Base-by-base conservation (phyloP, 495 filamentous ascomycete genomes). In the Neohortaea acidophila region DNA sequence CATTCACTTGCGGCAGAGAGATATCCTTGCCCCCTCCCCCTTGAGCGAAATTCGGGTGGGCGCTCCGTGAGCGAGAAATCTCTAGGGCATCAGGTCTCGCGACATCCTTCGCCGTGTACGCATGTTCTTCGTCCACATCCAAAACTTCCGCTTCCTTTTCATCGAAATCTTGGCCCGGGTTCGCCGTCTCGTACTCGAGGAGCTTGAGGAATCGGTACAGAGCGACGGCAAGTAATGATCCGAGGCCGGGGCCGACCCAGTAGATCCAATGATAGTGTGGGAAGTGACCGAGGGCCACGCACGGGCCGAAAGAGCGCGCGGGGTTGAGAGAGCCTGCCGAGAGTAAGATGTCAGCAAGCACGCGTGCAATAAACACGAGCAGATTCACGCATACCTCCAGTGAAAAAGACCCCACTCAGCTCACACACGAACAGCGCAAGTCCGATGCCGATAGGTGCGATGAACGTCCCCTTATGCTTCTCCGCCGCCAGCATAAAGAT, bases 401-500 rank as follows among this genome's bases (percentile, higher is more conserved):
- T 57, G 29, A 43, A 57, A 24, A 38, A 51, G 4, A 56, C 55
- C 20, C 79, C 72, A 54, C 67, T 61, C 36, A 86, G 39, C 47
- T 84, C 69, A 0, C 71, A 66, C 27, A 86, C 64, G 58, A 85
- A 81, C 29, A 89, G 69, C 0, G 78, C 61, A 19, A 81, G 49
- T 4, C 81, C 82, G 44, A 89, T 85, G 1, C 69, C 81, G 2
- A 85, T 65, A 0, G 82, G 82, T 0, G 81, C 82, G 17, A 84
- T 62, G 47, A 68, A 84, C 0, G 82, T 86, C 2, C 64, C 72
- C 51, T 77, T 75, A 55, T 77, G 73, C 60, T 85, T 86, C 54
- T 84, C 79, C 21, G 73, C 73, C 2, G 82, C 81, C 36, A 86
- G 57, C 67, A 89, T 81, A 57, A 84, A 76, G 17, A 86, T 74